These are phyloP conservation scores for Mucor indicus DNA, from an alignment of 371 early-diverging fungal genomes.

Conservation along the genomic window DNA sequence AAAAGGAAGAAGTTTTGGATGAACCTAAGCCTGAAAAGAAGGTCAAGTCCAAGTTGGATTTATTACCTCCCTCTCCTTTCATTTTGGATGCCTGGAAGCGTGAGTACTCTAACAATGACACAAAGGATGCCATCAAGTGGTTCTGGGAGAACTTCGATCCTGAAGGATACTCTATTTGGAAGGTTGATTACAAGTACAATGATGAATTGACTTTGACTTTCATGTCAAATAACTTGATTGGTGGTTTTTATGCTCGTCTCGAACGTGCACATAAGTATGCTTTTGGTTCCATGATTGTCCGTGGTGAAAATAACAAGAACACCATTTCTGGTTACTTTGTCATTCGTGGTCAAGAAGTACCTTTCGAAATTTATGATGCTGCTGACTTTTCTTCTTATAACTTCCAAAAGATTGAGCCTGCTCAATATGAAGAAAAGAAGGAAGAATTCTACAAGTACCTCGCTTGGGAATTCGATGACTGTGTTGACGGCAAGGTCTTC, in stretches of 20 bases:
- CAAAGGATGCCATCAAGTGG: constrained; percentile 86
- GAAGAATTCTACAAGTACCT: constrained; percentile 46
- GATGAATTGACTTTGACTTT: constrained; percentile 79
- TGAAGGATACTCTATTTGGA: constrained; percentile 86
- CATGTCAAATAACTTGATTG: constrained; percentile 91
- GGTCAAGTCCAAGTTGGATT: constrained; percentile 89
- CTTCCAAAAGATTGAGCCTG: constrained; percentile 79
- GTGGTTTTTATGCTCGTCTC: constrained; percentile 92
- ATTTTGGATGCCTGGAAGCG: constrained; percentile 93
- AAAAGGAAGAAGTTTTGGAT: constrained; percentile 37
- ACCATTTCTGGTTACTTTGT: constrained; percentile 92
- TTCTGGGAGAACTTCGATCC: constrained; percentile 91
- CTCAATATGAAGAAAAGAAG: constrained; percentile 54
- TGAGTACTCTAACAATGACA: constrained; percentile 94
- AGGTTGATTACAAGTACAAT: constrained; percentile 93
- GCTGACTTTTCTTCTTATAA: constrained; percentile 86
- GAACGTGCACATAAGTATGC: constrained; percentile 94
- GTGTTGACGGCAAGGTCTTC: constrained; percentile 59
- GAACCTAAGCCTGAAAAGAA: constrained; percentile 74
- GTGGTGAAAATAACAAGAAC: constrained; percentile 89
- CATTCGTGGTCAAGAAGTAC: constrained; percentile 86
- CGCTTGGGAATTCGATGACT: constrained; percentile 48
- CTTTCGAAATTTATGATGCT: constrained; percentile 82
- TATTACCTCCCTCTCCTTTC: constrained; percentile 81
- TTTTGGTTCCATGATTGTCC: constrained; percentile 84